Base-by-base conservation (phyloP, 495 filamentous ascomycete genomes). In the Amphirosellinia nigrospora region DNA sequence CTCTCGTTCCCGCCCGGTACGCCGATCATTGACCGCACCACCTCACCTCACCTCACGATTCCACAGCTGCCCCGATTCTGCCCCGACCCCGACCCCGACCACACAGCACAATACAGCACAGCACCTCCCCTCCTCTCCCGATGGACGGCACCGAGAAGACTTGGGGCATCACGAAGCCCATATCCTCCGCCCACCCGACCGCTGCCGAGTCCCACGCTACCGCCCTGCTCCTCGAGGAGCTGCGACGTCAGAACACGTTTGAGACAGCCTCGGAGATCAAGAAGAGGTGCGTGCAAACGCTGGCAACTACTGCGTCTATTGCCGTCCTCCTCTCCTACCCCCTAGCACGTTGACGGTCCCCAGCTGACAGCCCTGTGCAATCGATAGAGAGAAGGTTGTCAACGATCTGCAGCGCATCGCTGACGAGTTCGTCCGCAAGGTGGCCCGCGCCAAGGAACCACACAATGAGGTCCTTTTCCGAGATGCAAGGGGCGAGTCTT, bases 191-290 rank as follows among this genome's bases (percentile, higher is more conserved):
- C 0, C 82, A 92, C 21, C 96, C 96, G 16, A 94, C 92, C 16
- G 83, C 89, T 48, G 81, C 84, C 34, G 94, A 99, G 74, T 86
- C 92, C 48, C 84, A 88, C 68, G 86, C 91, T 19, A 94, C 93
- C 76, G 88, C 92, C 67, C 85, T 89, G 53, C 88, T 99, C 45
- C 86, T 96, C 50, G 87, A 90, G 21, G 94, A 97, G 78, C 82
- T 99, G 65, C 91, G 91, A 77, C 85, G 85, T 15, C 93, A 97
- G 79, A 94, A 97, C 80, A 97, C 95, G 66, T 99, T 97, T 72
- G 95, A 98, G 78, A 87, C 85, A 41, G 83, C 86, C 9, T 82
- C 89, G 63, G 96, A 96, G 78, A 97, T 92, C 0, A 87, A 93
- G 71, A 91, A 89, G 69, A 89, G 93, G 92, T 92, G 80, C 61